Evolutionary conservation across 306 rosid genomes (phyloP), one percentile per base, ranked within the genome.

Genomic region (Luffa acutangula): DNA sequence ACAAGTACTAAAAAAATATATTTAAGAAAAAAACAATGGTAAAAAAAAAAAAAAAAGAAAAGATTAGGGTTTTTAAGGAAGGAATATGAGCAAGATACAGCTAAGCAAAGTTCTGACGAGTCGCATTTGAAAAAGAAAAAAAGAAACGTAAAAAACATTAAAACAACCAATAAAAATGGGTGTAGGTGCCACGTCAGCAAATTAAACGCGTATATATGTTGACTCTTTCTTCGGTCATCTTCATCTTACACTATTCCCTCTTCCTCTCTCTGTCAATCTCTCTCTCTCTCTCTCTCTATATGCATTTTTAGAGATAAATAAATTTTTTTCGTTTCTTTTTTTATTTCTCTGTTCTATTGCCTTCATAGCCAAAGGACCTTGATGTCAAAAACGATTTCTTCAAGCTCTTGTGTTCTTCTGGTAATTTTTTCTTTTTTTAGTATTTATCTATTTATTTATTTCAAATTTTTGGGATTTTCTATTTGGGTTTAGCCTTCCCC

Each of bases 71-170:
- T 71, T 46, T 46, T 37, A 69, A 69, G 75, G 53, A 69, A 69
- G 75, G 53, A 69, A 69, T 69, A 46, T 46, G 76, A 45, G 57
- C 76, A 45, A 70, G 18, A 72, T 25, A 73, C 59, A 72, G 77
- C 77, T 72, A 25, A 72, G 77, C 77, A 72, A 25, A 51, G 41
- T 2, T 41, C 25, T 37, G 72, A 71, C 59, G 13, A 46, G 58
- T 72, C 77, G 12, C 58, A 46, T 43, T 20, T 2, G 0, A 20
- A 42, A 69, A 70, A 8, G 3, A 4, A 1, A 63, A 36, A 0
- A 37, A 65, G 0, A 20, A 15, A n/a, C 15, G 5, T 0, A 7
- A 65, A 2, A 2, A 13, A 66, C 3, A 17, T 8, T 66, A 17
- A 25, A 71, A 48, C 20, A 48, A 13, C 77, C 77, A 73, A 73